Percentiles rank a stretch among this genome's conserved stretches.
Conservation (phyloP, 176 grass and related monocot species). For the Saccharum spontaneum region DNA sequence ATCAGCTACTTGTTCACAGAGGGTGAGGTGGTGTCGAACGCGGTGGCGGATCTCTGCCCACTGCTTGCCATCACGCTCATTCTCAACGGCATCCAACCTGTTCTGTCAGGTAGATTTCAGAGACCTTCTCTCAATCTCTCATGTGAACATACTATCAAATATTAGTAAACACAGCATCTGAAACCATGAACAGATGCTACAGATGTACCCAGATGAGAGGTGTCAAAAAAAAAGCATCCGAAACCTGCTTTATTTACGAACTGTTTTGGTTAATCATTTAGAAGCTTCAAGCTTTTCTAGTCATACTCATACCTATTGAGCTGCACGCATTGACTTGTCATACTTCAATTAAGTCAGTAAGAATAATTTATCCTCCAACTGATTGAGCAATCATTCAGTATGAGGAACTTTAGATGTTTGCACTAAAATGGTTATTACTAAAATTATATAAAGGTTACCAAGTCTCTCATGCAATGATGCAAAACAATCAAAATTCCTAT, state of each 20-base stretch:
- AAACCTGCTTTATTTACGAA: neutral
- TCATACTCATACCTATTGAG: no score
- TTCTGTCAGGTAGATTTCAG: slow-evolving; percentile 52
- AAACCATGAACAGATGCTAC: neutral
- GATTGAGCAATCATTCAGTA: neutral
- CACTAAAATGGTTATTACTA: neutral
- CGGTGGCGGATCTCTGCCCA: slow-evolving; percentile 67
- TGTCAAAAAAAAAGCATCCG: neutral
- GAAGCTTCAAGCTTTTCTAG: no score
- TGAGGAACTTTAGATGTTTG: neutral
- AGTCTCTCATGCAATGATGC: no score
- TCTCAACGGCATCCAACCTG: slow-evolving; percentile 80
- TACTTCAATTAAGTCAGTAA: no score
- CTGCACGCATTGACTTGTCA: no score
- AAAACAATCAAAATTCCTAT: neutral
- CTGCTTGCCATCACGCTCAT: slow-evolving; percentile 59
- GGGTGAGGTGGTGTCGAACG: slow-evolving; percentile 55
- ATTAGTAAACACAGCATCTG: neutral
- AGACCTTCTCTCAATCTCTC: neutral
- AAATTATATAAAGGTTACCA: no score
- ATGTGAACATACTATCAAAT: neutral
- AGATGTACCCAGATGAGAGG: no score
- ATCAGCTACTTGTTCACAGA: slow-evolving; percentile 80
- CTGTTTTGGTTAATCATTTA: neutral
- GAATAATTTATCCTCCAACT: no score